Percentiles rank a stretch among this genome's conserved stretches.
phyloP scores from a whole-genome alignment of 2,329 filamentous ascomycete genomes.

The Trichoderma brevicompactum region DNA sequence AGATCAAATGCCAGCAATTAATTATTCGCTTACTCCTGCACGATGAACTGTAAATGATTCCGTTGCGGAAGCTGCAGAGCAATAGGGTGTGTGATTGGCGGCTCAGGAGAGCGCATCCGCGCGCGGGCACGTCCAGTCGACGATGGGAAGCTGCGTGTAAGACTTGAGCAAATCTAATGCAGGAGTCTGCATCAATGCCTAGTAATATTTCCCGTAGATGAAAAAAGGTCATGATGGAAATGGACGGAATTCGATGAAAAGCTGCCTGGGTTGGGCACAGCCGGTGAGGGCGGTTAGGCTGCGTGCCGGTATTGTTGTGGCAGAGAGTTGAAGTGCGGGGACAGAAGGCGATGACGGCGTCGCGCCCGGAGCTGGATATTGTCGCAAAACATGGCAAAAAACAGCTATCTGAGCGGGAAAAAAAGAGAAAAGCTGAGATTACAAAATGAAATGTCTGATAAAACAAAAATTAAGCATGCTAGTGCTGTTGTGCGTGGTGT shows the following conservation, averaged over 20 bases:
- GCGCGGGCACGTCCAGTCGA: neutral
- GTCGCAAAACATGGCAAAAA: conserved; percentile 5
- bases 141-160: conserved; percentile 1
- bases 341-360: conserved; percentile 13
- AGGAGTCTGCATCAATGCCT: conserved; percentile 22
- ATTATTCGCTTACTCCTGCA: conserved; percentile 20
- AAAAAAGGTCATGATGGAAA: neutral
- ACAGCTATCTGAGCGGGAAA: neutral
- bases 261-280: conserved; percentile 19
- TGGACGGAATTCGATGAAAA: neutral
- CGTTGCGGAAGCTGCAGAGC: neutral
- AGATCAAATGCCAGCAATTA: neutral
- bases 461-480: neutral
- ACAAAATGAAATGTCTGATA: neutral
- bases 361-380: neutral
- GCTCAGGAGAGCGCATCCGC: neutral
- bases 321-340: conserved; percentile 21
- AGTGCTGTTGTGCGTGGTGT: neutral
- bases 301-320: conserved; percentile 7
- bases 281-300: conserved; percentile 14
- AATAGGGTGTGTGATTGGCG: conserved; percentile 14
- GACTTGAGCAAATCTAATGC: neutral
- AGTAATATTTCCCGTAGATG: neutral
- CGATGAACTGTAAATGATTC: conserved; percentile 10
- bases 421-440: neutral